These are phyloP conservation scores for Beta vulgaris DNA, from an alignment of 148 eudicot genomes.

Conservation along the genomic window DNA sequence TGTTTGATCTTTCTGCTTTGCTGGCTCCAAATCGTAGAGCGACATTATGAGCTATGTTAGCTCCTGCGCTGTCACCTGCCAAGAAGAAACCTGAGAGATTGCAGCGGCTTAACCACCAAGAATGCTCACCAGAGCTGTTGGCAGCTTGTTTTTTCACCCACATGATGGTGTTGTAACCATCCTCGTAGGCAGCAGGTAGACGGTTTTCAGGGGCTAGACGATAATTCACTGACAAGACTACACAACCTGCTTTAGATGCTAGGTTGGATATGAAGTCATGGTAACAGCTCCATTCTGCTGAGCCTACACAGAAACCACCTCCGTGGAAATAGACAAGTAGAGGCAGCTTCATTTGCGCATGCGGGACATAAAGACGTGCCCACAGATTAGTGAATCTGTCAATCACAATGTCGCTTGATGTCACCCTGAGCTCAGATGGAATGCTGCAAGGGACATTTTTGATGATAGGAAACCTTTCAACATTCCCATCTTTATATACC, in stretches of 20 bases:
- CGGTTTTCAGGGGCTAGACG: conserved; percentile 78
- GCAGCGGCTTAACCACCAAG: conserved; percentile 45
- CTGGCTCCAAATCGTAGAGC: conserved; percentile 18
- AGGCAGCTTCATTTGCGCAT: conserved; percentile 34
- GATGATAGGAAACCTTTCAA: conserved; percentile 46
- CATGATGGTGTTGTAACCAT: conserved; percentile 47
- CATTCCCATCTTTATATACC: conserved; percentile 43
- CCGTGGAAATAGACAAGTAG: conserved; percentile 75
- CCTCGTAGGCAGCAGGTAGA: conserved; percentile 78
- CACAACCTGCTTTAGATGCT: conserved; percentile 46
- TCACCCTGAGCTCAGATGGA: conserved; percentile 37
- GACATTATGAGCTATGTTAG: conserved; percentile 61
- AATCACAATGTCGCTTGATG: conserved; percentile 38
- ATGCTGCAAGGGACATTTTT: conserved; percentile 37
- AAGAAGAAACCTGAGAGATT: conserved; percentile 36
- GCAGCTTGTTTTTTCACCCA: conserved; percentile 51
- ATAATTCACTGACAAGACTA: conserved; percentile 62
- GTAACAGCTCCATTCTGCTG: conserved; percentile 80
- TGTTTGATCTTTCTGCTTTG: conserved; percentile 6
- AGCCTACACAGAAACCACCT: conserved; percentile 89
- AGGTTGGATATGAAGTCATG: conserved; percentile 64
- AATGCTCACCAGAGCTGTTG: conserved; percentile 17
- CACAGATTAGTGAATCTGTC: conserved; percentile 43
- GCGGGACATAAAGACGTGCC: conserved; percentile 57
- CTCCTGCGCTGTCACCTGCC: conserved; percentile 79